phyloP scores from a whole-genome alignment of 352 stramenopile genomes.

The Globisporangium abappressorium region DNA sequence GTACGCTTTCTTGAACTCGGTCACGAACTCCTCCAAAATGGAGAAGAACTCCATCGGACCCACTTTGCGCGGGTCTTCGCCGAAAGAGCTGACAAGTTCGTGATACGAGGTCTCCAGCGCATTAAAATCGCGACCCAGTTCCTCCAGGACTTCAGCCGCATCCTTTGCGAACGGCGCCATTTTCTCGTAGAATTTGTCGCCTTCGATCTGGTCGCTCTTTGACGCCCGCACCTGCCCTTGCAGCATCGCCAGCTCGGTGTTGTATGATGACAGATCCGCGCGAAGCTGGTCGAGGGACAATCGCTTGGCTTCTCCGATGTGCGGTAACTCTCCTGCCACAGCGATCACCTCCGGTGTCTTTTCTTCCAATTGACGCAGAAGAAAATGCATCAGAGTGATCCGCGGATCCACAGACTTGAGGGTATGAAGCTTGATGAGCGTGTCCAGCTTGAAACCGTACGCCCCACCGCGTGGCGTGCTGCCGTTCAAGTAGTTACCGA shows the following conservation, averaged over 20 bases:
- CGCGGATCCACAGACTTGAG: constrained; percentile 81
- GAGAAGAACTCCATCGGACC: constrained; percentile 82
- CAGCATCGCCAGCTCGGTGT: constrained; percentile 80
- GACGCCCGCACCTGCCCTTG: constrained; percentile 79
- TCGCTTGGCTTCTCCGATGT: constrained; percentile 75
- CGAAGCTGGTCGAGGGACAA: constrained; percentile 81
- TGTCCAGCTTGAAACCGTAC: constrained; percentile 92
- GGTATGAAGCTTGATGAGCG: constrained; percentile 85
- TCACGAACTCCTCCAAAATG: constrained; percentile 82
- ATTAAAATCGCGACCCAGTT: constrained; percentile 74
- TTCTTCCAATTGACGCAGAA: constrained; percentile 77
- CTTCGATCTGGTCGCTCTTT: constrained; percentile 68
- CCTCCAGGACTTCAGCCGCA: constrained; percentile 75
- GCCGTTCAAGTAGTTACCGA: constrained; percentile 93
- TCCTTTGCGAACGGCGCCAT: constrained; percentile 83
- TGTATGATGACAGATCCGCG: constrained; percentile 79
- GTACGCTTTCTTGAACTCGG: constrained; percentile 87
- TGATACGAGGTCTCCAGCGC: constrained; percentile 70
- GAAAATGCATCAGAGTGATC: constrained; percentile 81
- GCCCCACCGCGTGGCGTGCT: constrained; percentile 83
- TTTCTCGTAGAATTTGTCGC: constrained; percentile 77
- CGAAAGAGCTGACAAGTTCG: constrained; percentile 79
- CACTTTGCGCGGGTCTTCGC: constrained; percentile 78
- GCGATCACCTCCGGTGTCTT: constrained; percentile 72
- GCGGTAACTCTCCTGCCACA: constrained; percentile 73